Evolutionary conservation across 192 early-diverging fungal genomes (phyloP), one percentile per base, ranked within the genome.

Genomic region (Dissophora globulifera): DNA sequence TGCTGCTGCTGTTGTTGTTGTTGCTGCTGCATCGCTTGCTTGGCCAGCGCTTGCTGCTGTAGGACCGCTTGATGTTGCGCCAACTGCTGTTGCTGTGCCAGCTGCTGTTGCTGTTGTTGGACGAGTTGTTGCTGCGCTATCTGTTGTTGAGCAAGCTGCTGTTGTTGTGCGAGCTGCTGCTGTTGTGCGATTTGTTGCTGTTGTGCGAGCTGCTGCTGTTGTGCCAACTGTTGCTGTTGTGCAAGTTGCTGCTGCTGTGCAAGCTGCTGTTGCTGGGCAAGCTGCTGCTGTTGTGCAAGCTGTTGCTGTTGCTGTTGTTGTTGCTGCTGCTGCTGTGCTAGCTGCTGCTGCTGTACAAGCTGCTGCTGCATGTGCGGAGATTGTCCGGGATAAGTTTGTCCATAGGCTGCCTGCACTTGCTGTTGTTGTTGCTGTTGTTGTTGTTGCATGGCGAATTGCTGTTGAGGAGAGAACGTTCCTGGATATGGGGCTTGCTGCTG

Each of bases 401-500:
- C 56, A 35, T 55, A 62, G 27, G 32, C 20, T 11, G 48, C 50
- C 19, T 53, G 55, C 49, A 59, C 56, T 20, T 60, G 67, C 32
- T 58, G 52, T 32, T 62, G 69, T 15, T 58, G 41, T 46, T 64
- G 62, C 48, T 67, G 71, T 35, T 58, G 57, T n/a, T 61, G 58
- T 29, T 62, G 58, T 40, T 76, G 72, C 31, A 62, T 38, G 3
- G 58, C 60, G 50, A 42, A 63, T 33, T 72, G 69, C 25, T 57
- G 70, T 19, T 60, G 58, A 25, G 50, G 51, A 13, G 54, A n/a
- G 51, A 41, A 43, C 13, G 16, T 48, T 20, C 27, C 47, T 49
- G 64, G 26, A n/a, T 68, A 55, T n/a, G 30, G 50, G 2, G 53
- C 26, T 38, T 62, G 69, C 46, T 80, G 69, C 49, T 71, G 68